Evolutionary conservation across 768 basidiomycete genomes (phyloP).

Genomic region (Podaxis sp.): DNA sequence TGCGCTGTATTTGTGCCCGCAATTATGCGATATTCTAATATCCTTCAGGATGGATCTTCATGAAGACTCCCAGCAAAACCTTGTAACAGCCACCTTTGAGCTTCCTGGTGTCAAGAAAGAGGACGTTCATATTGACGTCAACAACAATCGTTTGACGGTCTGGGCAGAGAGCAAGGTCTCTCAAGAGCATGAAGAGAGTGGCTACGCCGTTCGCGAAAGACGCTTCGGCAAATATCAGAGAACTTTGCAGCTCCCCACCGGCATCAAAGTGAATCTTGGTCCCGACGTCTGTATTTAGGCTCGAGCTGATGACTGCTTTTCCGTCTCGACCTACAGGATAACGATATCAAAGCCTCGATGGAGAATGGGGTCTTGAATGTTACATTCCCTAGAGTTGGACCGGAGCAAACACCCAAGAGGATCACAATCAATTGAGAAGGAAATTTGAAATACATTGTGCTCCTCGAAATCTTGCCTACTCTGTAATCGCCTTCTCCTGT

Average conservation of each 20-base stretch:
- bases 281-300: neutral
- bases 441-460: neutral
- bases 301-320: neutral
- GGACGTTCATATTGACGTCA: constrained; percentile 44
- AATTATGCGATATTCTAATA: neutral
- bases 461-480: too few species aligned
- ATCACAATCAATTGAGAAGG: constrained; percentile 26
- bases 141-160: constrained; percentile 44
- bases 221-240: constrained; percentile 48
- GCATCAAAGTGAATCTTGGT: constrained; percentile 38
- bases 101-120: constrained; percentile 53
- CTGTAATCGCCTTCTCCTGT: too few species aligned
- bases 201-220: constrained; percentile 45
- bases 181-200: constrained; percentile 29
- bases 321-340: constrained; percentile 27
- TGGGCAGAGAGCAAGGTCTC: constrained; percentile 39
- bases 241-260: constrained; percentile 44
- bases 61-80: constrained; percentile 21
- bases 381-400: constrained; percentile 47
- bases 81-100: constrained; percentile 52
- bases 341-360: constrained; percentile 36
- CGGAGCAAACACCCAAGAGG: constrained; percentile 30
- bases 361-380: constrained; percentile 50
- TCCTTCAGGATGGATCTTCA: constrained; percentile 7
- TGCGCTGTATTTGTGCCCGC: neutral